phyloP scores from a whole-genome alignment of 192 early-diverging fungal species.

The Funneliformis geosporum region DNA sequence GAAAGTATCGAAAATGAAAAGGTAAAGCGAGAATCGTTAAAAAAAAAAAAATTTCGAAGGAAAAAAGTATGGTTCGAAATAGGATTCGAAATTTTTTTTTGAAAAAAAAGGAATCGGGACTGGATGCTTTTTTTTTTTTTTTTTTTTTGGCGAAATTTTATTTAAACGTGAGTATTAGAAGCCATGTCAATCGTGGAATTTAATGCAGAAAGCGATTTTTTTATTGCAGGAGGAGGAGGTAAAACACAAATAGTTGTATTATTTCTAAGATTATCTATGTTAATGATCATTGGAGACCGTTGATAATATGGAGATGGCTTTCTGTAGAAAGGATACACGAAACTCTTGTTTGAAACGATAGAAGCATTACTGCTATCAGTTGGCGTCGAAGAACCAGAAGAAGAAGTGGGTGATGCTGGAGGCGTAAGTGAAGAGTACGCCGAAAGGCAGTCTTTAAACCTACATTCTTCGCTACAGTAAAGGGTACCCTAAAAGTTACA shows the following conservation, averaged over 20 bases:
- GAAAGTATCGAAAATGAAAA: too few species aligned
- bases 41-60: too few species aligned
- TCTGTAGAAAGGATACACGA: conserved; percentile 7
- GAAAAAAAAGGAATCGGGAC: neutral
- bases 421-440: conserved; percentile 17
- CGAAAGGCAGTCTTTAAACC: conserved; percentile 15
- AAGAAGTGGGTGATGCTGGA: neutral
- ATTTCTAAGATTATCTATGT: neutral
- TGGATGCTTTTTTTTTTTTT: neutral
- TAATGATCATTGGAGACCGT: neutral
- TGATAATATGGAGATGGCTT: neutral
- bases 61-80: neutral
- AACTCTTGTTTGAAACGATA: neutral
- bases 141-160: neutral
- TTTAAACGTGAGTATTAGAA: conserved; percentile 3
- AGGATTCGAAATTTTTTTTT: neutral
- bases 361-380: neutral
- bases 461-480: conserved; percentile 21
- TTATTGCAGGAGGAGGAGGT: neutral
- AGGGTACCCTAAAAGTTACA: neutral
- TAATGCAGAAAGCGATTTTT: neutral
- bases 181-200: neutral
- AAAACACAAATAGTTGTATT: neutral
- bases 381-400: neutral
- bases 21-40: too few species aligned